Base-by-base conservation (phyloP, 2,329 filamentous ascomycete species). In the Aureobasidium namibiae region DNA sequence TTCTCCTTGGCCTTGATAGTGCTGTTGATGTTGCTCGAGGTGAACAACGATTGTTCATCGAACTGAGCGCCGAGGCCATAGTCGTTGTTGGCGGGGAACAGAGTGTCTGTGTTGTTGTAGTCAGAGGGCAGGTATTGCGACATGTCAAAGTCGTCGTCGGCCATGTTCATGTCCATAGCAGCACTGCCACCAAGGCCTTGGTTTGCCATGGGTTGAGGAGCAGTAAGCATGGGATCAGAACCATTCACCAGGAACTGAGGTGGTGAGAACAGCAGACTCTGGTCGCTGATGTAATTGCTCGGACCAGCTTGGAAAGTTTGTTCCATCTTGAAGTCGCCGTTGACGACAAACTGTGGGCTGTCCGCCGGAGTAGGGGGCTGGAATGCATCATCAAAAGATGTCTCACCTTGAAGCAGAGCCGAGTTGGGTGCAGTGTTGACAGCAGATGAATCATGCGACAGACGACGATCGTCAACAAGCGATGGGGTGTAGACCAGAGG, bases 351-450 rank as follows among this genome's bases (percentile, higher is more conserved):
- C 2, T 48, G 56, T 36, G 45, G 42, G n/a, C 46, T 59, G 56
- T 86, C 80, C 63, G 83, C 78, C 3, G 59, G 52, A 6, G 69
- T 86, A 87, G 7, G 77, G 78, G 53, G 82, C 81, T 65, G 83
- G 83, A 53, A 80, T 21, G 72, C 72, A 56, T 76, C 72, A 10
- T 75, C 72, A 49, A 76, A 77, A 1, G 70, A 70, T 48, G 68
- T 75, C 45, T 65, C 65, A 58, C 67, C 65, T 53, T 72, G 72
- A 60, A 75, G 69, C 50, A 69, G 63, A 9, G 74, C 73, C 21
- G 74, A 77, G 61, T 73, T 68, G n/a, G 75, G 75, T 14, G 66
- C 65, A 9, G 68, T 67, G 34, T 48, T 57, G 23, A n/a, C 34
- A 45, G 44, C 34, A 7, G 61, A 52, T 18, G 54, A 62, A 14